A percentile compares a stretch with the other conserved stretches of the same genome.
phyloP scores from a whole-genome alignment of 768 basidiomycete genomes.

The Kwoniella bestiolae region DNA sequence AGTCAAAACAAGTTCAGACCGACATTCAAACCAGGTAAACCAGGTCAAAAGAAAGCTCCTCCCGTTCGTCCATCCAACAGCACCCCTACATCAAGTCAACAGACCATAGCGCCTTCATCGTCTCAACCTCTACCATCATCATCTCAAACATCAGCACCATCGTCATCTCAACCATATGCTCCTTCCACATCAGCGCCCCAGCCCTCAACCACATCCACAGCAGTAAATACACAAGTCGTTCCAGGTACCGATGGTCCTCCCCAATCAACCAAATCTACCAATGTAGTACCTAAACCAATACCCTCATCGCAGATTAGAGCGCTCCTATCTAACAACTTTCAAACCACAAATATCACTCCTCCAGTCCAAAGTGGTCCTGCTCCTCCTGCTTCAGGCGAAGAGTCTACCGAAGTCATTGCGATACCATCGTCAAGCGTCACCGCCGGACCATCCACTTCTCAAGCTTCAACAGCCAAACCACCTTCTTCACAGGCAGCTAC shows the following conservation, averaged over 20 bases:
- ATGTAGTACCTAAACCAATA: slow-evolving; percentile 7
- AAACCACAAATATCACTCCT: background rate
- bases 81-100: background rate
- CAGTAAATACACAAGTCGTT: background rate
- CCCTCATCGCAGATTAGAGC: slow-evolving; percentile 16
- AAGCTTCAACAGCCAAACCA: background rate
- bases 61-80: slow-evolving; percentile 7
- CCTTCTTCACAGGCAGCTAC: too few species aligned
- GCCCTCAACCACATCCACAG: background rate
- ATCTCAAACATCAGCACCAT: slow-evolving; percentile 1
- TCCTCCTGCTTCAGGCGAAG: background rate
- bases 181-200: background rate
- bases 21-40: slow-evolving; percentile 11
- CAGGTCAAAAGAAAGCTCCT: slow-evolving; percentile 18
- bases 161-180: background rate
- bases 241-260: background rate
- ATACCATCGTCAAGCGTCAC: background rate
- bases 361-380: background rate
- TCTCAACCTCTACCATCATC: background rate
- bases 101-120: slow-evolving; percentile 6
- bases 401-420: background rate
- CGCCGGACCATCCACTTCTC: background rate
- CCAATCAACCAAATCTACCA: background rate
- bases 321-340: background rate
- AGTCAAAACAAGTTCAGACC: slow-evolving; percentile 31